Conservation (phyloP, 1,139 yeast species). For the Yamadazyma songkhlaensis region DNA sequence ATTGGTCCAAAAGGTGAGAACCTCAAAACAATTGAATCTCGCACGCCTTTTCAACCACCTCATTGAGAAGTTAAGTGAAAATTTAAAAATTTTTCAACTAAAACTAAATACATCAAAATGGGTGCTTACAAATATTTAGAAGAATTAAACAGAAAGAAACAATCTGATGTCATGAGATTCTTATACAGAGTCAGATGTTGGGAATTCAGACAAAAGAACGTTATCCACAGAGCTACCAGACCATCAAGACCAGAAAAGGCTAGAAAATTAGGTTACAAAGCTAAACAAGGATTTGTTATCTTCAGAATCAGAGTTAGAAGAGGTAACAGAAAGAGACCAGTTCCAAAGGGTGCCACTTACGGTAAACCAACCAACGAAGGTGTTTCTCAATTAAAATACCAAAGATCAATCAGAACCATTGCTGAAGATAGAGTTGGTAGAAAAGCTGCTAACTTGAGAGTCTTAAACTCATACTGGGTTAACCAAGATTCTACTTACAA, state of each 20-base stretch:
- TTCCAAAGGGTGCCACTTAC: constrained; percentile 99
- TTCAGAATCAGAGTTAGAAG: constrained; percentile 99
- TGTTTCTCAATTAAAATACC: constrained; percentile 99
- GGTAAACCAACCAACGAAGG: constrained; percentile 99
- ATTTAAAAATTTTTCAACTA: constrained; percentile 13
- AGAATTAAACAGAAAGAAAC: constrained; percentile 99
- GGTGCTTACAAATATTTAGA: constrained; percentile 99
- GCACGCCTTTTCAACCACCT: neutral
- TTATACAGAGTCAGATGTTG: constrained; percentile 99
- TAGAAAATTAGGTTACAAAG: constrained; percentile 99
- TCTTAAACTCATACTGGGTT: constrained; percentile 99
- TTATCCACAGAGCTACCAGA: constrained; percentile 97
- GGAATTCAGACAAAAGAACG: constrained; percentile 99
- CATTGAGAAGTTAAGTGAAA: constrained; percentile 1
- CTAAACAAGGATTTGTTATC: constrained; percentile 99
- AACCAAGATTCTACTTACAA: constrained; percentile 99
- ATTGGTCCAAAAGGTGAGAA: too few species aligned
- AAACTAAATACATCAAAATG: constrained; percentile 44
- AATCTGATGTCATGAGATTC: constrained; percentile 99
- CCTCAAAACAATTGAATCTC: neutral
- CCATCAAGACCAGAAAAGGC: constrained; percentile 99
- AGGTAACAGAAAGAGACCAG: constrained; percentile 99
- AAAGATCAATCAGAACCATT: constrained; percentile 94
- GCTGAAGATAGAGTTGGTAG: constrained; percentile 99
- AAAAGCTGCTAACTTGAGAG: constrained; percentile 98